Base-by-base conservation (phyloP, 2,329 filamentous ascomycete genomes). In the Raffaelea ambrosiae region DNA sequence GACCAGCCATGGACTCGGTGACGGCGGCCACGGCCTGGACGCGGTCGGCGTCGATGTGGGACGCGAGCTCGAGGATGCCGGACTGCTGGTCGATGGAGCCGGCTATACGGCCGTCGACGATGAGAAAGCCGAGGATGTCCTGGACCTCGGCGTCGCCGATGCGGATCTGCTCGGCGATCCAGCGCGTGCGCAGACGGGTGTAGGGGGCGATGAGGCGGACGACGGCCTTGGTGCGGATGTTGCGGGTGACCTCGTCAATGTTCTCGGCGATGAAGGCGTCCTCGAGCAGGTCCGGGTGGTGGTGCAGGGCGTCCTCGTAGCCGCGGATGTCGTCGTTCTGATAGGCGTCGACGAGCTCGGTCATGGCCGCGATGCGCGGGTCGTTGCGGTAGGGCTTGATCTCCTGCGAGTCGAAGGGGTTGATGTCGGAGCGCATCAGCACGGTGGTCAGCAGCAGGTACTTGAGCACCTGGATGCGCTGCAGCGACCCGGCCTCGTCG, bases 211-310 rank as follows among this genome's bases (percentile, higher is more conserved):
- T 93, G 21, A 97, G 74, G 68, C 93, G 95, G 54, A 95, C 71
- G 10, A 97, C 83, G 1, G 90, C 91, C 73, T 96, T 96, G 55
- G 90, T 97, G 47, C 93, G 86, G 85, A 98, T 95, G 66, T 93
- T 96, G 40, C 93, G 86, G 46, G 91, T 98, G 49, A 98, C 91
- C 68, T 98, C 93, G 65, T 97, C 93, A 57, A 98, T 98, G 63
- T 98, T 97, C 68, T 97, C 93, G 23, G 91, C 91, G 58, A 98
- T 98, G 69, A 97, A 98, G 0, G 87, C 83, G 63, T 98, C 93
- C 13, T 84, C 81, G 36, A 97, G 74, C 22, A 98, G 83, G 61
- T 96, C 93, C 59, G 83, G 84, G 69, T 96, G 94, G 60, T 83
- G 83, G 59, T 88, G 82, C 48, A 98, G 73, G 35, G 96, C 89